Evolutionary conservation across 139 green algal species (phyloP).

Genomic region (Chlorella sorokiniana): DNA sequence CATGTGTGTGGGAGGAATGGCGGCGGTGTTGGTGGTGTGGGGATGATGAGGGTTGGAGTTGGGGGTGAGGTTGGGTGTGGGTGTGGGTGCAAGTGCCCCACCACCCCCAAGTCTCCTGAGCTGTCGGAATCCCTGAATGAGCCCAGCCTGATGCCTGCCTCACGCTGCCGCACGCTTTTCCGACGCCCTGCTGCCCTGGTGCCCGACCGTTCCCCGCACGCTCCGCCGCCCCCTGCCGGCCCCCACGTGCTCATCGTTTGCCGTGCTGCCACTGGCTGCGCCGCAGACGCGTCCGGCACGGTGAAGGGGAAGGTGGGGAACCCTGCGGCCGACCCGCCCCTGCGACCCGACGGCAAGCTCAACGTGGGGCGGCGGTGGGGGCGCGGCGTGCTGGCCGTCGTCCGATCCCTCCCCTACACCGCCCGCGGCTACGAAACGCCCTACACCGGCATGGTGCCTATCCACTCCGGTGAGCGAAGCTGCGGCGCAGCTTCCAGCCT

Average conservation of each 20-base stretch:
- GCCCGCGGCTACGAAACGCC: slow-evolving; percentile 33
- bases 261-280: not conserved
- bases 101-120: too few relatives aligned
- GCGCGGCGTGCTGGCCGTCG: slow-evolving; percentile 74
- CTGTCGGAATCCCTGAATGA: too few relatives aligned
- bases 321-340: slow-evolving; percentile 74
- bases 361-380: slow-evolving; percentile 80
- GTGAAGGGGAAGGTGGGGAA: slow-evolving; percentile 80
- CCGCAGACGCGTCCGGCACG: slow-evolving; percentile 55
- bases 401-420: slow-evolving; percentile 60
- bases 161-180: too few relatives aligned
- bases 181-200: not conserved
- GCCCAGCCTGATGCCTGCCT: too few relatives aligned
- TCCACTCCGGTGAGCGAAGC: too few relatives aligned
- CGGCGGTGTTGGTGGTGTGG: too few relatives aligned
- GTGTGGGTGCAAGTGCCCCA: too few relatives aligned
- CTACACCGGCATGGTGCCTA: slow-evolving; percentile 63
- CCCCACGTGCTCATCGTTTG: too few relatives aligned
- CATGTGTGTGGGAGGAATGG: too few relatives aligned
- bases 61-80: too few relatives aligned
- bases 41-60: too few relatives aligned
- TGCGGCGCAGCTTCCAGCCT: not conserved
- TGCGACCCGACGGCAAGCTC: slow-evolving; percentile 83
- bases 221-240: not conserved
- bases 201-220: not conserved